Base-by-base conservation (phyloP, 2,329 filamentous ascomycete genomes). In the Ophiostoma perfectum region DNA sequence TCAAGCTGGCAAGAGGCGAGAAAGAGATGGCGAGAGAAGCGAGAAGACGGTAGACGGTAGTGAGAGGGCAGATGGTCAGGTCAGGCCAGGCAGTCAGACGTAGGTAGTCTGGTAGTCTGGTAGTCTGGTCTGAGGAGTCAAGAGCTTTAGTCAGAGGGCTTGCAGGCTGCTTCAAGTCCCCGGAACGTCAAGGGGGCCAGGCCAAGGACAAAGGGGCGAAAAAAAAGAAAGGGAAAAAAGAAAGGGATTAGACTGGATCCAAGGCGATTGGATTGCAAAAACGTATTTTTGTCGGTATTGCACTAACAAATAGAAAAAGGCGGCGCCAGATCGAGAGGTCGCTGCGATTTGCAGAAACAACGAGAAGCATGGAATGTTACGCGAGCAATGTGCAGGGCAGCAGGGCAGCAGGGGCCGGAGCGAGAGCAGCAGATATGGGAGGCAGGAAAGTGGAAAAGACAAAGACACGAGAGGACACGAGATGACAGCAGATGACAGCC, bases 381-480 rank as follows among this genome's bases (percentile, higher is more conserved):
- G 42, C 12, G 27, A 27, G 27, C 27, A 27, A 27, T 1, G 27
- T 27, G 27, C 2, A 27, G 27, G 27, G 27, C 27, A 27, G 27
- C 27, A 27, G 27, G 27, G 27, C 27, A 27, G 27, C 27, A 27
- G 12, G 42, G 12, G 42, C 8, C 8, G 42, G 42, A 44, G 42
- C 12, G 42, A 4, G 42, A 44, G 52, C n/a, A 58, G n/a, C 6
- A 27, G 52, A 14, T 47, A 3, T 4, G 52, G 42, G 42, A 49
- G 62, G 36, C 11, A 3, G 45, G 66, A 52, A 55, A 68, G 60
- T 42, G 44, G 66, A 69, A 72, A 70, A 44, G 38, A 39, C 36
- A 64, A 64, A 63, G 62, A 18, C 16, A 39, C 8, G 47, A 45
- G 5, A 12, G 14, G 42, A 12, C 7, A 11, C 42, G 7, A 27